Percentiles rank a stretch among this genome's conserved stretches.
Conservation (phyloP, 1,284 basidiomycete species). For the Calocybe gambosa region DNA sequence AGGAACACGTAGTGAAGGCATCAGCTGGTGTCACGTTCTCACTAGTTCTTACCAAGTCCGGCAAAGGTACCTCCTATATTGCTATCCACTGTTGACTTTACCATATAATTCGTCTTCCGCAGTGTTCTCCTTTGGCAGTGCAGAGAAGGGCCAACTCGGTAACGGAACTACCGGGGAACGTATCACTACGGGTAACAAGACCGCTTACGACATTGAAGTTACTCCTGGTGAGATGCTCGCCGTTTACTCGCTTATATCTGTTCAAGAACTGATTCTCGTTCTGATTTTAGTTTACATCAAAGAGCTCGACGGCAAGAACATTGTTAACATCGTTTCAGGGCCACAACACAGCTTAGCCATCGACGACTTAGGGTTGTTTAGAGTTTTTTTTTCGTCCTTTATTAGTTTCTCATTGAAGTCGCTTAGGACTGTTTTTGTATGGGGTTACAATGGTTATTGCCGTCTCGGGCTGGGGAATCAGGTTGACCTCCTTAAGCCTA, state of each 20-base stretch:
- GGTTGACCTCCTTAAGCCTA: slow-evolving; percentile 72
- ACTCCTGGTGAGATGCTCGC: slow-evolving; percentile 54
- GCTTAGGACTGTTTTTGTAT: slow-evolving; percentile 69
- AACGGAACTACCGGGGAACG: slow-evolving; percentile 54
- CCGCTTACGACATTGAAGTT: slow-evolving; percentile 73
- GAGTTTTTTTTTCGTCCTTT: background rate
- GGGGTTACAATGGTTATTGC: slow-evolving; percentile 83
- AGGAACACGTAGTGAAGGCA: slow-evolving; percentile 65
- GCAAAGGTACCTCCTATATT: slow-evolving; percentile 50
- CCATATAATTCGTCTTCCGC: background rate
- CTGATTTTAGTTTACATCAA: slow-evolving; percentile 54
- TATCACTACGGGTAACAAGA: slow-evolving; percentile 78
- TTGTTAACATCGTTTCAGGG: slow-evolving; percentile 79
- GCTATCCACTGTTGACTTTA: background rate
- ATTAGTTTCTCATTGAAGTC: slow-evolving; percentile 2
- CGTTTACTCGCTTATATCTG: slow-evolving; percentile 2
- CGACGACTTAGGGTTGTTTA: slow-evolving; percentile 62
- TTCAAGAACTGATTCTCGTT: background rate
- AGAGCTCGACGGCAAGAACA: slow-evolving; percentile 67
- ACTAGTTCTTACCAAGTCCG: slow-evolving; percentile 72
- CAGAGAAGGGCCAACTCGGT: background rate
- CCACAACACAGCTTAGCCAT: slow-evolving; percentile 83
- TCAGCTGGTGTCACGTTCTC: slow-evolving; percentile 83
- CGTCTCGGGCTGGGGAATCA: slow-evolving; percentile 81
- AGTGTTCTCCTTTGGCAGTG: background rate